phyloP scores from a whole-genome alignment of 306 rosid species.

The Spatholobus suberectus region DNA sequence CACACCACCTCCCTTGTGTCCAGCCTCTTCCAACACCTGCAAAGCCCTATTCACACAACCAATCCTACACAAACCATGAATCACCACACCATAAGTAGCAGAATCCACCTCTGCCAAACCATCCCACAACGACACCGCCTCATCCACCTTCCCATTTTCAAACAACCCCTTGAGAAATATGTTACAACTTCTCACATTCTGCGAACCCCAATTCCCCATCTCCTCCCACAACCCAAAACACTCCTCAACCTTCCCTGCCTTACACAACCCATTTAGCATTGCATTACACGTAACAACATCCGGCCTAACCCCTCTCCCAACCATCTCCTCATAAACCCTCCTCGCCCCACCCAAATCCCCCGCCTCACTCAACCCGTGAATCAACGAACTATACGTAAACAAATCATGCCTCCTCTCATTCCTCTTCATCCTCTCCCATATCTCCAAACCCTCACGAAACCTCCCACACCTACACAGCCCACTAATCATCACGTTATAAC shows the following conservation, averaged over 20 bases:
- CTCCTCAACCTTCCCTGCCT: conserved; percentile 57
- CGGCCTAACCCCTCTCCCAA: conserved; percentile 57
- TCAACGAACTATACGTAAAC: conserved; percentile 75
- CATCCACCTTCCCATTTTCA: conserved; percentile 58
- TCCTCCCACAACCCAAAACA: conserved; percentile 54
- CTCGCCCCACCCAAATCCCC: conserved; percentile 71
- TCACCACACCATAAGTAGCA: conserved; percentile 65
- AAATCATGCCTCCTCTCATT: conserved; percentile 60
- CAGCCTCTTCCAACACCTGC: conserved; percentile 64
- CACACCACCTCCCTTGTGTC: conserved; percentile 48
- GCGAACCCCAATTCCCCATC: conserved; percentile 64
- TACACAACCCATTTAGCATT: conserved; percentile 71
- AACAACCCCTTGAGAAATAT: conserved; percentile 76
- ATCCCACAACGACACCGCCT: conserved; percentile 62
- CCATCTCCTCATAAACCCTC: conserved; percentile 66
- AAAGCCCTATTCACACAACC: conserved; percentile 74
- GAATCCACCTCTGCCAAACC: conserved; percentile 62
- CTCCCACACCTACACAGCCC: conserved; percentile 83
- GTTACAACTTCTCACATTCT: conserved; percentile 71
- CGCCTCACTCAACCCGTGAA: conserved; percentile 74
- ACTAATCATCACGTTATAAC: conserved; percentile 85
- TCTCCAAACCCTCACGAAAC: conserved; percentile 71
- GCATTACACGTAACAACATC: conserved; percentile 74
- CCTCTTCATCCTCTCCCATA: conserved; percentile 87
- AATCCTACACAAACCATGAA: conserved; percentile 85